Percentiles rank a stretch among this genome's conserved stretches.
Conservation (phyloP, 1,284 basidiomycete genomes). For the Gymnopus androsaceus region DNA sequence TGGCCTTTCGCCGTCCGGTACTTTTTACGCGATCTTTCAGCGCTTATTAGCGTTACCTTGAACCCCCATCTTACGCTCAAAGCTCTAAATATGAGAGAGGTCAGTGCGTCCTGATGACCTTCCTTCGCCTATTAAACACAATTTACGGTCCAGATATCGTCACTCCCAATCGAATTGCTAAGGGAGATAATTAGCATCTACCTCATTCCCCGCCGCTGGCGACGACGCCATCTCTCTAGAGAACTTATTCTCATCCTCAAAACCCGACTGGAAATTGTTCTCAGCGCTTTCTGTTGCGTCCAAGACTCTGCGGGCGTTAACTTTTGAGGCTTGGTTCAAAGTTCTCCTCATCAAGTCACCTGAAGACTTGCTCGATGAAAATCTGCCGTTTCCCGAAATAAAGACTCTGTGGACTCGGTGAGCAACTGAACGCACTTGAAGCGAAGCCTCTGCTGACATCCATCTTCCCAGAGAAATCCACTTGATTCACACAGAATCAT, state of each 20-base stretch:
- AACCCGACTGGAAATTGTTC: slow-evolving; percentile 30
- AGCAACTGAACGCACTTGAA: slow-evolving; percentile 3
- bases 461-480: slow-evolving; percentile 30
- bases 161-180: background rate
- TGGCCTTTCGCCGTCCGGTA: too few species aligned
- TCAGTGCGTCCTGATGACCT: too few species aligned
- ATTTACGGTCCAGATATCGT: too few species aligned
- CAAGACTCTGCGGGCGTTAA: slow-evolving; percentile 27
- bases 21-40: too few species aligned
- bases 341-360: slow-evolving; percentile 25
- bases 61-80: too few species aligned
- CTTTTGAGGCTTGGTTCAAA: slow-evolving; percentile 34
- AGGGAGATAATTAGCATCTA: background rate
- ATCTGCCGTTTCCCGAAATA: slow-evolving; percentile 29
- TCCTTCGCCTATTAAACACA: too few species aligned
- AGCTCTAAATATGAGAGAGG: too few species aligned
- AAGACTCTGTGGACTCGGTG: slow-evolving; percentile 31
- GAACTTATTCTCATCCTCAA: slow-evolving; percentile 22
- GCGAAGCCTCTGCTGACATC: background rate
- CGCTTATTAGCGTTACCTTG: too few species aligned
- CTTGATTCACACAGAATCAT: slow-evolving; percentile 30
- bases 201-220: too few species aligned
- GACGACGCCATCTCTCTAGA: slow-evolving; percentile 10
- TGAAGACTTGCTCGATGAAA: slow-evolving; percentile 21
- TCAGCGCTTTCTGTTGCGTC: slow-evolving; percentile 30